Percentiles rank a stretch among this genome's conserved stretches.
These are phyloP conservation scores for Leavenworthia alabamica DNA, from an alignment of 345 rosid genomes.

Conservation along the genomic window DNA sequence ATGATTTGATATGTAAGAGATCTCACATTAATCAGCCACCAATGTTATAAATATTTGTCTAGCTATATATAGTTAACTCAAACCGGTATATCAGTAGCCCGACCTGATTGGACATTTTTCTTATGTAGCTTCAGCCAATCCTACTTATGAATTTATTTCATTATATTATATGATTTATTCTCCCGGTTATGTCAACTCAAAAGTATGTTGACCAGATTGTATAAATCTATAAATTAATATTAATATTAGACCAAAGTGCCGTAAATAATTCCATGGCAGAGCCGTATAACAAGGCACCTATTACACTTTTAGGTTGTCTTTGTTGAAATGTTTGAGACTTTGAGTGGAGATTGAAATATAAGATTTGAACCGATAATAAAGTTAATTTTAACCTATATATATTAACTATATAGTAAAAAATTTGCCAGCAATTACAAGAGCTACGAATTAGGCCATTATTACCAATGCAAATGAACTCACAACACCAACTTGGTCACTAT, in stretches of 20 bases:
- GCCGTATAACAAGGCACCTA: slow-evolving; percentile 12
- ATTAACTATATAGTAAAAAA: not conserved
- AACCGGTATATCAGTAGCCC: slow-evolving; percentile 28
- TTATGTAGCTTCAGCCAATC: slow-evolving; percentile 17
- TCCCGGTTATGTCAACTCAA: slow-evolving; percentile 16
- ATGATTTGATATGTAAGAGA: slow-evolving; percentile 14
- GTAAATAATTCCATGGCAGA: slow-evolving; percentile 7
- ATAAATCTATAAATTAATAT: not conserved
- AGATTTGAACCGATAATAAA: not conserved
- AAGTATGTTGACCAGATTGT: slow-evolving; percentile 14
- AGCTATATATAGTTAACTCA: slow-evolving; percentile 21
- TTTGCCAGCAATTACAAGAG: not conserved
- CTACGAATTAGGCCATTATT: not conserved
- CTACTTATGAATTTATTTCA: not conserved
- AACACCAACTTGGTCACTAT: no score
- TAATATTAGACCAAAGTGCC: slow-evolving; percentile 1
- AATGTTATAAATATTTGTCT: slow-evolving; percentile 7
- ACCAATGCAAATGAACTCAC: no score
- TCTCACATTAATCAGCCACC: slow-evolving; percentile 1
- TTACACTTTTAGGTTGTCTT: slow-evolving; percentile 13
- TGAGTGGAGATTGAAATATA: not conserved
- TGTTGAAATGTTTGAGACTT: slow-evolving; percentile 8
- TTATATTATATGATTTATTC: slow-evolving; percentile 3
- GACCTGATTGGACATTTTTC: slow-evolving; percentile 31
- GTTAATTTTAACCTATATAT: not conserved